A percentile compares a stretch with the other conserved stretches of the same genome.
Evolutionary conservation across 202 grass and related monocot species (phyloP).

Genomic region (Musa balbisiana): DNA sequence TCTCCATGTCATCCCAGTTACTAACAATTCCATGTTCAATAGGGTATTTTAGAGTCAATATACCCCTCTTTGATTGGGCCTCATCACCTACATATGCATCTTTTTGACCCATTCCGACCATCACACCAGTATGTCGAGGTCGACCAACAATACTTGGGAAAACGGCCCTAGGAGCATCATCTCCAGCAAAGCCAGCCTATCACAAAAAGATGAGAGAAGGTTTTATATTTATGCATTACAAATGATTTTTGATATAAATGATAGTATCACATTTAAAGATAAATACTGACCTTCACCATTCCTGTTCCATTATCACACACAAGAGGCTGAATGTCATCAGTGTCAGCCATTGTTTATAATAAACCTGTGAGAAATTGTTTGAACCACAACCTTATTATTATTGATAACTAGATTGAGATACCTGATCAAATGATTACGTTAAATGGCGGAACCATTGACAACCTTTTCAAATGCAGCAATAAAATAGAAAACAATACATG

Average conservation of each 20-base stretch:
- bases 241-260: neutral
- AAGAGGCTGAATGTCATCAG: neutral
- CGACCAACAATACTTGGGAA: slow-evolving; percentile 9
- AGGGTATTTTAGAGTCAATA: slow-evolving; percentile 3
- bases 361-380: neutral
- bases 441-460: neutral
- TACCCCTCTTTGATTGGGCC: slow-evolving; percentile 12
- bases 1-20: slow-evolving; percentile 14
- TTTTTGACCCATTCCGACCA: slow-evolving; percentile 9
- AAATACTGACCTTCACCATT: slow-evolving; percentile 8
- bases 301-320: slow-evolving; percentile 12
- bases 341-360: slow-evolving; percentile 1
- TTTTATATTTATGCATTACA: neutral
- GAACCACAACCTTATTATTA: neutral
- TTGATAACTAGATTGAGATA: too few relatives aligned
- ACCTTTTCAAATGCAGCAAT: neutral
- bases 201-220: neutral
- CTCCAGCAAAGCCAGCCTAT: slow-evolving; percentile 8
- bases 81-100: slow-evolving; percentile 12
- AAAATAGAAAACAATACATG: neutral
- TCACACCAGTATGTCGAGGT: slow-evolving; percentile 2
- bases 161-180: slow-evolving; percentile 11
- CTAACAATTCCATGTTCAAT: slow-evolving; percentile 13
- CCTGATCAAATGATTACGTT: too few relatives aligned
- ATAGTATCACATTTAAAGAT: too few relatives aligned